Evolutionary conservation across 2,329 filamentous ascomycete genomes (phyloP).

Genomic region (Mollisiaceae sp.): DNA sequence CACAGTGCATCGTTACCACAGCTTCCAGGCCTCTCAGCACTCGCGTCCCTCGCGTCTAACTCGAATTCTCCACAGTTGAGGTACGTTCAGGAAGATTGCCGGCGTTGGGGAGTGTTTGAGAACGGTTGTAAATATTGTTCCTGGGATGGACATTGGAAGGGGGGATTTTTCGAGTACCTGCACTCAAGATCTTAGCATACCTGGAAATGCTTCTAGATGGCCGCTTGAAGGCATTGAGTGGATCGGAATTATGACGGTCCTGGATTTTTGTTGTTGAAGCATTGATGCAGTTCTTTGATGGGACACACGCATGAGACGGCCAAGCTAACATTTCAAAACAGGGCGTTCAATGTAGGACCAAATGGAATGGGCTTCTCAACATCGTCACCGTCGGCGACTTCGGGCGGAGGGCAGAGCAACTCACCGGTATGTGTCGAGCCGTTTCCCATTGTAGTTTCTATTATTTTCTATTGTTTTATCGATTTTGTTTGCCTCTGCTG

Average conservation of each 20-base stretch:
- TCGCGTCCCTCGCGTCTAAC: conserved; percentile 59
- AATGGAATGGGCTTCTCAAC: conserved; percentile 60
- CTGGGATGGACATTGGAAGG: conserved; percentile 6
- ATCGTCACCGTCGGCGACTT: conserved; percentile 67
- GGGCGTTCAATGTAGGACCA: conserved; percentile 40
- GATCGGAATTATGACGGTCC: not conserved
- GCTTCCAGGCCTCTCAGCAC: conserved; percentile 61
- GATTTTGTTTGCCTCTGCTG: not conserved
- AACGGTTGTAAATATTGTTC: conserved; percentile 14
- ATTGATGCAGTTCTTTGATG: not conserved
- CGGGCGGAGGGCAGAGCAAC: conserved; percentile 63
- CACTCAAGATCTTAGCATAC: not conserved
- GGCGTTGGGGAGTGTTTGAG: conserved; percentile 22
- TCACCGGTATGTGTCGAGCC: conserved; percentile 55
- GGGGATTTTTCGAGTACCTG: not conserved
- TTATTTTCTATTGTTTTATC: not conserved
- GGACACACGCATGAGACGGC: not conserved
- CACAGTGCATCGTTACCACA: conserved; percentile 48
- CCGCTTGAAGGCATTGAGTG: not conserved
- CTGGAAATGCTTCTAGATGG: conserved; percentile 11
- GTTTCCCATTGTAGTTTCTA: conserved; percentile 23
- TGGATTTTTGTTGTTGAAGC: not conserved
- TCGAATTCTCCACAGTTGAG: conserved; percentile 56
- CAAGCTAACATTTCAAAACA: conserved; percentile 35
- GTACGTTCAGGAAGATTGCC: conserved; percentile 46